Conservation (phyloP, 805 yeast species). For the Cyberlindnera galapagoensis region DNA sequence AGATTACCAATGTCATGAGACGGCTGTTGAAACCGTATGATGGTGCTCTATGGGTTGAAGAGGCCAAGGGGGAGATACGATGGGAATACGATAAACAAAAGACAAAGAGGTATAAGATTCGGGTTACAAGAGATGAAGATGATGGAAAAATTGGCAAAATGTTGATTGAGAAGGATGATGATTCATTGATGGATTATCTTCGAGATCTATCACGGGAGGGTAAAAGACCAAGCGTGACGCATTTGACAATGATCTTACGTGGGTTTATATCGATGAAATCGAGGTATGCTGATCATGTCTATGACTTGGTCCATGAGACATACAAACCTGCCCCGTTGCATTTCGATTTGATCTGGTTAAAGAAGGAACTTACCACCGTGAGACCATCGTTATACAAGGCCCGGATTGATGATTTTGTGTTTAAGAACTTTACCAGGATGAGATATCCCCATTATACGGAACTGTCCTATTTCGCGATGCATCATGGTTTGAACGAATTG, state of each 20-base stretch:
- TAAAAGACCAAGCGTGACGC: conserved; percentile 11
- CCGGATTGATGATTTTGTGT: conserved; percentile 6
- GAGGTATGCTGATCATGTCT: conserved; percentile 7
- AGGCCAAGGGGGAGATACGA: conserved; percentile 1
- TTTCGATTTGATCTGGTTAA: conserved; percentile 10
- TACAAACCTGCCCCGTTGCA: conserved; percentile 10
- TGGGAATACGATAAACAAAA: no score
- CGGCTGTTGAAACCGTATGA: conserved; percentile 1
- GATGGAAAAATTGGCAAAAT: no score
- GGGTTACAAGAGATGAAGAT: no score
- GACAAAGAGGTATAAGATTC: no score
- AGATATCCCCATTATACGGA: conserved; percentile 6
- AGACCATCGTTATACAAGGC: background rate
- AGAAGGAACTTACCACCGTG: conserved; percentile 1
- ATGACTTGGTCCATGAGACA: conserved; percentile 10
- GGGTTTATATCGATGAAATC: conserved; percentile 11
- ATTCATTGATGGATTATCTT: conserved; percentile 5
- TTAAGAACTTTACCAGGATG: conserved; percentile 3
- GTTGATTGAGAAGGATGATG: no score
- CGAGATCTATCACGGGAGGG: conserved; percentile 15
- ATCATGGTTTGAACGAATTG: conserved; percentile 1
- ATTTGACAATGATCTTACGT: conserved; percentile 8
- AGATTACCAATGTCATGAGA: conserved; percentile 4
- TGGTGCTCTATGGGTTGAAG: conserved; percentile 4
- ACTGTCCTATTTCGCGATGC: conserved; percentile 8